Percentiles rank a stretch among this genome's conserved stretches.
Conservation (phyloP, 139 green algal genomes). For the Asterochloris erici region DNA sequence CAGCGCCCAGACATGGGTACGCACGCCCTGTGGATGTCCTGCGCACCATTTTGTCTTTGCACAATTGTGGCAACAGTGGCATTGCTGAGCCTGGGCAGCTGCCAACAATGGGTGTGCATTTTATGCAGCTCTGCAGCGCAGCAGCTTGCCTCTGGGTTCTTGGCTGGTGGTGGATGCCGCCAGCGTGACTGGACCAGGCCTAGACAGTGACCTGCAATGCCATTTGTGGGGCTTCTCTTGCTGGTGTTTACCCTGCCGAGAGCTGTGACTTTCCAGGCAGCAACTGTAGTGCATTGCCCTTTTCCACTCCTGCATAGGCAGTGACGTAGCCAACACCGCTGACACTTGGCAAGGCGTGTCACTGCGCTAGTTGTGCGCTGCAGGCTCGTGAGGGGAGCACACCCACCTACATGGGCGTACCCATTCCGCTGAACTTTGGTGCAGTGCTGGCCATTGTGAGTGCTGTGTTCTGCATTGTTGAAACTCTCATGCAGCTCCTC, state of each 20-base stretch:
- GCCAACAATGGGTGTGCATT: background rate
- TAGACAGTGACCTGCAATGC: no score
- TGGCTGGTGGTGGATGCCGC: no score
- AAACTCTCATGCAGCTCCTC: background rate
- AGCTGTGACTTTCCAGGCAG: no score
- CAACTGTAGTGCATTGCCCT: background rate
- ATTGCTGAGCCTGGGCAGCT: background rate
- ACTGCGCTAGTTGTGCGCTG: slow-evolving; percentile 6
- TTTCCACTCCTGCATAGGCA: background rate
- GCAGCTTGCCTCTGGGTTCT: background rate
- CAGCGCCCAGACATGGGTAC: slow-evolving; percentile 68
- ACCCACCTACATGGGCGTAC: slow-evolving; percentile 73
- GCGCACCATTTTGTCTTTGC: background rate
- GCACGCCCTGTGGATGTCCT: background rate
- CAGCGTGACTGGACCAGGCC: no score
- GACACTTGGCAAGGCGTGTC: background rate
- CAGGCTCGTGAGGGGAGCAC: slow-evolving; percentile 67
- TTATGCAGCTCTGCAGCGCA: no score
- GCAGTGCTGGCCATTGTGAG: slow-evolving; percentile 69
- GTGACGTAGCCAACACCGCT: background rate
- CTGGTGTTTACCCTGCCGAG: no score
- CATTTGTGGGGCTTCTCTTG: no score
- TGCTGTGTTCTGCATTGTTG: background rate
- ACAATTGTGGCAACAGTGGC: background rate
- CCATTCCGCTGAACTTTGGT: slow-evolving; percentile 77